These are phyloP conservation scores for Candida broadrunensis DNA, from an alignment of 805 yeast species.

Conservation along the genomic window DNA sequence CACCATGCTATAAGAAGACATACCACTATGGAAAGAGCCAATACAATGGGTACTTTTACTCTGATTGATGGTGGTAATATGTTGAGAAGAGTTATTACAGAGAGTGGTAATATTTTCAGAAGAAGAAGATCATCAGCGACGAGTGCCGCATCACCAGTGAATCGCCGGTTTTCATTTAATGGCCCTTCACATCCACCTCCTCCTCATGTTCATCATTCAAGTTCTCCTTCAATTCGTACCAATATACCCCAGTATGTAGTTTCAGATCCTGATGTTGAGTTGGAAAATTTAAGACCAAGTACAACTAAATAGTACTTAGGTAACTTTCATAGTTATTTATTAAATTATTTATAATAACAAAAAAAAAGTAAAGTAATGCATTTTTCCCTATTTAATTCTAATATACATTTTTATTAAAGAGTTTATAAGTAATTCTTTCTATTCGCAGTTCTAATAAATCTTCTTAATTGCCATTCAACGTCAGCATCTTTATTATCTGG, in stretches of 20 bases:
- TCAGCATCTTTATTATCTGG: constrained; percentile 95
- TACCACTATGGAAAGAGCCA: constrained; percentile 21
- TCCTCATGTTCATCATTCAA: background rate
- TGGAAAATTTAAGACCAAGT: too few species aligned
- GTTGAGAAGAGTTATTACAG: constrained; percentile 8
- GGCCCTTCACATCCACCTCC: background rate
- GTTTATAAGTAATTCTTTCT: constrained; percentile 78
- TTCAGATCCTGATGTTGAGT: background rate
- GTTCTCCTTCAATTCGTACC: too few species aligned
- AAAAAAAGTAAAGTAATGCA: too few species aligned
- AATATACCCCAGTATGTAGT: background rate
- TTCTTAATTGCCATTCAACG: constrained; percentile 92
- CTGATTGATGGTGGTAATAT: constrained; percentile 9
- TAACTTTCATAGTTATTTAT: too few species aligned
- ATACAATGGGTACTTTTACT: constrained; percentile 8
- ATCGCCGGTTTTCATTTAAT: background rate
- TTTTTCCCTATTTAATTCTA: too few species aligned
- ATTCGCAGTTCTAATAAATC: constrained; percentile 93
- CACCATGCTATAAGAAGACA: constrained; percentile 39
- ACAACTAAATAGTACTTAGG: too few species aligned
- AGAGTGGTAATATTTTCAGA: constrained; percentile 1
- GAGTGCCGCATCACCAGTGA: background rate
- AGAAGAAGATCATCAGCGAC: background rate
- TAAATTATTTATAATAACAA: too few species aligned
- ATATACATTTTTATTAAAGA: background rate